Base-by-base conservation (phyloP, 2,329 filamentous ascomycete genomes). In the Colletotrichum chrysophilum region DNA sequence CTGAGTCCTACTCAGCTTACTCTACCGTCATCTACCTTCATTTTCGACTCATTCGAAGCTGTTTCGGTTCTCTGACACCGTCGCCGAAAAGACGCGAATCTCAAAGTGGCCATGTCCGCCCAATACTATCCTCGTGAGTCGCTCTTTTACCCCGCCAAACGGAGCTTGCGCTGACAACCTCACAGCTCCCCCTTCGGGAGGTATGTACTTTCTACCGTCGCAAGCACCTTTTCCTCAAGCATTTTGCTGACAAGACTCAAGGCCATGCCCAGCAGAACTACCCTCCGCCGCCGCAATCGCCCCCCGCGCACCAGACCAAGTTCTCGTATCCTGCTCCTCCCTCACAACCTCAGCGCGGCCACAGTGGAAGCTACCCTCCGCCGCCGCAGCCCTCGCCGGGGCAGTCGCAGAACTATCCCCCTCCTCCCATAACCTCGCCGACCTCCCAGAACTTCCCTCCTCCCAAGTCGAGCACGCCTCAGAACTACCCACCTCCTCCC, bases 271-370 rank as follows among this genome's bases (percentile, higher is more conserved):
- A 86, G 75, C 85, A 85, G 66, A 85, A 84, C 76, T 89, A 88
- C 78, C 87, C 87, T 61, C 84, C 85, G 64, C 88, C 88, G 21
- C 87, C 88, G 34, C 86, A 84, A 7, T 89, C 88, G 26, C 86
- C 88, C 65, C 87, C 88, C 4, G 85, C 87, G 56, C 85, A 84
- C 80, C 85, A 85, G 77, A 83, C 86, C 26, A 86, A 86, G 61
- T 88, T 87, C 81, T 89, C 83, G 60, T 82, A 88, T 64, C 83
- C 87, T 66, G 84, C 87, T 68, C 86, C 86, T 14, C 84, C 86
- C 28, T 65, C 71, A 34, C 77, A 76, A 56, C 70, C 58, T 12
- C 80, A 76, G 67, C 76, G 68, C 70, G 75, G 72, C 9, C 76
- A 72, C 21, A 78, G 71, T 78, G 80, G 71, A n/a, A 77, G 74